A percentile compares a stretch with the other conserved stretches of the same genome.
Evolutionary conservation across 768 basidiomycete species (phyloP).

Genomic region (Obba rivulosa): DNA sequence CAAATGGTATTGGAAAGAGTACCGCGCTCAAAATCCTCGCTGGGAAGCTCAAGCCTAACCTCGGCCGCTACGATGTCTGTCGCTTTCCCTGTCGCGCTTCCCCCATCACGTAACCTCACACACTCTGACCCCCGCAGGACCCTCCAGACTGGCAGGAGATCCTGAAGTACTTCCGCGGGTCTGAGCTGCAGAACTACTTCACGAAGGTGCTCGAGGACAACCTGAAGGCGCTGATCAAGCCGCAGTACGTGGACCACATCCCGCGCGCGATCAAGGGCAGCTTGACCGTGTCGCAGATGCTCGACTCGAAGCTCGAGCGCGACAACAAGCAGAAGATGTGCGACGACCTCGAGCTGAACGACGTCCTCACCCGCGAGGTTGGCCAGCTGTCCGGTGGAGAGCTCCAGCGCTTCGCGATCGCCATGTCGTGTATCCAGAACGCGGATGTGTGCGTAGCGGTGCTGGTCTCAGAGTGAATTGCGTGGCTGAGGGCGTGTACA

Average conservation of each 20-base stretch:
- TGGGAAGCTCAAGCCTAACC: slow-evolving; percentile 96
- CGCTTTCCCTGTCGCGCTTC: neutral
- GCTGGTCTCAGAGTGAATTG: neutral
- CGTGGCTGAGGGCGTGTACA: slow-evolving; percentile 23
- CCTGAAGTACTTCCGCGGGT: slow-evolving; percentile 96
- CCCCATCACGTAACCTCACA: neutral
- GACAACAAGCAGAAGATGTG: slow-evolving; percentile 87
- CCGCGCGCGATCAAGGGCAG: slow-evolving; percentile 91
- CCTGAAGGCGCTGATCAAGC: slow-evolving; percentile 97
- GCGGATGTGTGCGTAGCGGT: slow-evolving; percentile 80
- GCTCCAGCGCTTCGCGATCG: slow-evolving; percentile 96
- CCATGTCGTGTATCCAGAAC: slow-evolving; percentile 90
- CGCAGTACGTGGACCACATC: slow-evolving; percentile 99
- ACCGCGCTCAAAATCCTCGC: slow-evolving; percentile 96
- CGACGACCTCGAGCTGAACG: slow-evolving; percentile 80
- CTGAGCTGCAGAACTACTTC: slow-evolving; percentile 99
- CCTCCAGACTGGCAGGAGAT: slow-evolving; percentile 99
- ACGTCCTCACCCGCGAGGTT: slow-evolving; percentile 83
- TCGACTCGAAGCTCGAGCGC: slow-evolving; percentile 83
- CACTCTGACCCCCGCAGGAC: slow-evolving; percentile 47
- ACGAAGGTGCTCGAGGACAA: slow-evolving; percentile 99
- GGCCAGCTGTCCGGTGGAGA: slow-evolving; percentile 91
- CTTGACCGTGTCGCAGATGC: slow-evolving; percentile 85
- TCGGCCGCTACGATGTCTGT: slow-evolving; percentile 91
- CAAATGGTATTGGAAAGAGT: slow-evolving; percentile 99